Conservation (phyloP, 75 land plant species). For the Selaginella moellendorffii region DNA sequence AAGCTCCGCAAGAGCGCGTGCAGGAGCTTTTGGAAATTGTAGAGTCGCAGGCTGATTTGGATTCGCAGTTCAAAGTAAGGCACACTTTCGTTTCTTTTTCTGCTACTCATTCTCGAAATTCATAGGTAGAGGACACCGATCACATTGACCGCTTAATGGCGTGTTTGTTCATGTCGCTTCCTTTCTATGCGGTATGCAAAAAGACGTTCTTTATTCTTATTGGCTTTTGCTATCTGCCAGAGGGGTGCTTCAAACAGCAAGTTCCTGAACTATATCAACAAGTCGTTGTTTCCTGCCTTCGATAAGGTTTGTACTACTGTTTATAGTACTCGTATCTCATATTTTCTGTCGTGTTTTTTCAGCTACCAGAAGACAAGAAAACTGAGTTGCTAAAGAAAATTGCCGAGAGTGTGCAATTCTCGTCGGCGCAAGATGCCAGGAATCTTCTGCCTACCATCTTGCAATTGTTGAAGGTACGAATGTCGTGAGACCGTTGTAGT, state of each 20-base stretch:
- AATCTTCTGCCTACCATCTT: slow-evolving; percentile 65
- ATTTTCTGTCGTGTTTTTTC: slow-evolving; percentile 3
- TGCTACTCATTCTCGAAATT: neutral
- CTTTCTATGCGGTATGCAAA: slow-evolving; percentile 57
- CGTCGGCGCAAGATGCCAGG: slow-evolving; percentile 85
- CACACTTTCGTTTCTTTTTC: no score
- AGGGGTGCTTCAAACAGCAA: slow-evolving; percentile 94
- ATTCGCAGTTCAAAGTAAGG: slow-evolving; percentile 77
- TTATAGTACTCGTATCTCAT: neutral
- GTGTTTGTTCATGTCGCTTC: slow-evolving; percentile 81
- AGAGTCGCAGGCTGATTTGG: slow-evolving; percentile 93
- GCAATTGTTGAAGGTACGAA: slow-evolving; percentile 56
- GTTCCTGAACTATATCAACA: slow-evolving; percentile 80
- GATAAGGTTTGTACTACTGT: slow-evolving; percentile 49
- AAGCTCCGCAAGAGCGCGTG: slow-evolving; percentile 62
- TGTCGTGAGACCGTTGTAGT: neutral
- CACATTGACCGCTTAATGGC: slow-evolving; percentile 88
- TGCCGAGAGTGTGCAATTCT: slow-evolving; percentile 77
- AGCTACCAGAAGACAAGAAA: slow-evolving; percentile 39
- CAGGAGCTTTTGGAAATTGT: slow-evolving; percentile 88
- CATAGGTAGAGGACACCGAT: slow-evolving; percentile 77
- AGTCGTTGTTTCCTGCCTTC: slow-evolving; percentile 76
- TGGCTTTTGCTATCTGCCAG: slow-evolving; percentile 22
- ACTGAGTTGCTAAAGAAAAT: slow-evolving; percentile 25
- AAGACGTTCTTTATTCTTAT: neutral